Percentiles rank a stretch among this genome's conserved stretches.
Conservation (phyloP, 2,329 filamentous ascomycete species). For the Saccharata proteae region DNA sequence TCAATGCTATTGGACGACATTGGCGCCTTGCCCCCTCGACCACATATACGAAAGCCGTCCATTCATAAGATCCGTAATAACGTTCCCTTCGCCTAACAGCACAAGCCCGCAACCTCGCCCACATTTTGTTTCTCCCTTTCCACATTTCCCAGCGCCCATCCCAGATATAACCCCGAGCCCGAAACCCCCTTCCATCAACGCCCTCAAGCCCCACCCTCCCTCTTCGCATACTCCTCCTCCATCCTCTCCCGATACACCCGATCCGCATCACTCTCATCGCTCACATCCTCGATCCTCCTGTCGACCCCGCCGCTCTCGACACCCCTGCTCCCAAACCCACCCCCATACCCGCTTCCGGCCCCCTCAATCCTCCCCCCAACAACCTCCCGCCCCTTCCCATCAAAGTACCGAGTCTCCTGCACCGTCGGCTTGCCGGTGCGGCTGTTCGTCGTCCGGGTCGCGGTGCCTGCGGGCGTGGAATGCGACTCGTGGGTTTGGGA, state of each 20-base stretch:
- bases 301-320: slow-evolving; percentile 1
- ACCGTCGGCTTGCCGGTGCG: slow-evolving; percentile 17
- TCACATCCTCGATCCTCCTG: slow-evolving; percentile 18
- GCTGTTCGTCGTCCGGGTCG: slow-evolving; percentile 16
- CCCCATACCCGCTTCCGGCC: too few relatives aligned
- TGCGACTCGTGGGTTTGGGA: slow-evolving; percentile 13
- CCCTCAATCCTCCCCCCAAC: slow-evolving; percentile 6
- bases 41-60: too few relatives aligned
- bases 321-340: too few relatives aligned
- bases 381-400: slow-evolving; percentile 17
- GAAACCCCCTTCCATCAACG: too few relatives aligned
- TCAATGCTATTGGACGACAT: too few relatives aligned
- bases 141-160: too few relatives aligned
- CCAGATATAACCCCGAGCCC: too few relatives aligned
- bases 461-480: slow-evolving; percentile 16
- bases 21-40: too few relatives aligned
- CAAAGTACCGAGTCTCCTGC: slow-evolving; percentile 17
- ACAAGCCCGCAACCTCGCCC: too few relatives aligned
- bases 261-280: slow-evolving; percentile 9
- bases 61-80: too few relatives aligned
- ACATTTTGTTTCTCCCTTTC: too few relatives aligned
- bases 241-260: neutral
- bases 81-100: too few relatives aligned
- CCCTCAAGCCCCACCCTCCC: slow-evolving; percentile 18
- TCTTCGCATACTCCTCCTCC: slow-evolving; percentile 17